Base-by-base conservation (phyloP, 2,329 filamentous ascomycete genomes). In the Microcyclosporella mali region DNA sequence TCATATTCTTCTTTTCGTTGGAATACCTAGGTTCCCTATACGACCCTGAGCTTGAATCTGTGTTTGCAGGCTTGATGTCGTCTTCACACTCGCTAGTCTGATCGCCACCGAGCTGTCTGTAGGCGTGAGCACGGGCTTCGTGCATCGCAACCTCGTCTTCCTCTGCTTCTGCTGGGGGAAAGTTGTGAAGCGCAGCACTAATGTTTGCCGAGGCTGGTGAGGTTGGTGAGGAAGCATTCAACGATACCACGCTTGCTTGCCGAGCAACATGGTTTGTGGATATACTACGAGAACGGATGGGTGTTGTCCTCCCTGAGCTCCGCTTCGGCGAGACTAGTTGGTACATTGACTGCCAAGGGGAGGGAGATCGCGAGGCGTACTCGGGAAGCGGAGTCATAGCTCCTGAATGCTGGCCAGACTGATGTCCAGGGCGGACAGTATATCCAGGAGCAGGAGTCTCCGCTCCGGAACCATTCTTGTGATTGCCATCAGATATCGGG, bases 371-470 rank as follows among this genome's bases (percentile, higher is more conserved):
- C 4, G 46, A 40, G 8, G 50, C 42, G 10, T 54, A 54, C 7
- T 45, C 41, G 27, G 51, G 51, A 8, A 50, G 35, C 1, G 51
- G 49, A 4, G 51, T 54, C 18, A 37, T 33, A 10, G 35, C 25
- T 2, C 51, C 51, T 8, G 49, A 50, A 25, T 40, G 30, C 15
- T 43, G 38, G 3, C 40, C 36, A 3, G 17, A 36, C 2, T 25
- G 33, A n/a, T 40, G 21, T 7, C 41, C 45, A 3, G 45, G 40
- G 3, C 43, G 36, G 2, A 46, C 47, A 8, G 46, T 48, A 19
- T 52, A 54, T 2, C 46, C 51, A 10, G 51, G 51, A 4, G 49
- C 51, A 19, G 51, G 51, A 11, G 51, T 50, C 30, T 48, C 41
- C 9, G 21, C 37, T 4, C 50, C 50, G 15, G 40, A 46, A 30